Base-by-base conservation (phyloP, 176 grass and related monocot genomes). In the Phyllostachys edulis region DNA sequence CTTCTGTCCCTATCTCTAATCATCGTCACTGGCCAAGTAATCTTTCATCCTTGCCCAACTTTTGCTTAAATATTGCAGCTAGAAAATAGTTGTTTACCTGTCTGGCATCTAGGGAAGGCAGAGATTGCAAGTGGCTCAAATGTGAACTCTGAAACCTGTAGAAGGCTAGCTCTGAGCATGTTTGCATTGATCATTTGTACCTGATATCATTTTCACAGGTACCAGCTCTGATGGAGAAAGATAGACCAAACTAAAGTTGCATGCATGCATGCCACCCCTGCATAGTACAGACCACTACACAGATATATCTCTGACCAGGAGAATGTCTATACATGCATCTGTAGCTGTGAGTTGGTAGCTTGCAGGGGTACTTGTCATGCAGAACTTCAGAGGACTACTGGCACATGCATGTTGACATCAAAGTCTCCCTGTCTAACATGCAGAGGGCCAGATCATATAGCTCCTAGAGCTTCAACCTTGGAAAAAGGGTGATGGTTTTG, bases 301-400 rank as follows among this genome's bases (percentile, higher is more conserved):
- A 76, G 29, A 45, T 34, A 52, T 13, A n/a, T 89, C 54, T 81
- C 54, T 77, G 71, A 82, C 71, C 86, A 71, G 27, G 39, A 63
- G 77, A 85, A 69, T 89, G 63, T 76, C 36, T 2, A 51, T 36
- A 23, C 77, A 37, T 75, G 80, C 85, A 47, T 78, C 5, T 56
- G 72, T 81, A 7, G 46, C 6, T 86, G 55, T 71, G 56, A 60
- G 73, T 90, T 82, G 83, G 78, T 86, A 82, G 65, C 65, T 24
- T 66, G 83, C 88, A 86, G 27, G 52, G 78, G 78, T 89, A 15
- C 82, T 52, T 85, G 34, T 89, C 88, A 81, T 56, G 71, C 75
- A 39, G 83, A 65, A 65, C 27, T 86, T 86, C 54, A 71, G 83
- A 82, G 17, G 73, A 27, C 84, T 65, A 34, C 49, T 73, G 74